phyloP scores from a whole-genome alignment of 129 eudicot species.

The Deinandra increscens region DNA sequence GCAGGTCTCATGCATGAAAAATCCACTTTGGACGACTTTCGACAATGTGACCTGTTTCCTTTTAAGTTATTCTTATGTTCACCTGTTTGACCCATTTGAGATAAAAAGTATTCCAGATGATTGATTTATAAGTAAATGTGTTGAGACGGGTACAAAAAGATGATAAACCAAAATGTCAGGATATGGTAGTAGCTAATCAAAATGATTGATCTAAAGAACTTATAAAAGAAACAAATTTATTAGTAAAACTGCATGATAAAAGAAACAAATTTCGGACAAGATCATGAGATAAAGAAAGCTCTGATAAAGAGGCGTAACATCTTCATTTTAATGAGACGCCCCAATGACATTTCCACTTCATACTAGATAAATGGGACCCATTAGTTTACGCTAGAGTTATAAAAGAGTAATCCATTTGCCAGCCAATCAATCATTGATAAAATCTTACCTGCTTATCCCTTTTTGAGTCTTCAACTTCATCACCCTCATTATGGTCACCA shows the following conservation, averaged over 20 bases:
- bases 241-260: too few relatives aligned
- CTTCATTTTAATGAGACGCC: neutral
- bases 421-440: neutral
- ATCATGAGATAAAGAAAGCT: neutral
- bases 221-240: neutral
- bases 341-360: neutral
- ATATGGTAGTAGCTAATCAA: neutral
- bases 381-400: neutral
- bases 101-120: neutral
- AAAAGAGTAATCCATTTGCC: neutral
- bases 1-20: neutral
- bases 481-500: constrained; percentile 43
- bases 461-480: constrained; percentile 36
- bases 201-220: neutral
- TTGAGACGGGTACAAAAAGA: neutral
- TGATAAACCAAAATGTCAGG: neutral
- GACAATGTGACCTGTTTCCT: neutral
- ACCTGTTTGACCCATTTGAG: neutral
- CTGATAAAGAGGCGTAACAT: neutral
- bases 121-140: neutral
- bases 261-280: neutral
- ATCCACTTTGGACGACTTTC: neutral
- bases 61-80: neutral
- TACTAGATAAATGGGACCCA: neutral
- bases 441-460: constrained; percentile 41